Conservation (phyloP, 1,139 yeast genomes). For the Candida sojae region DNA sequence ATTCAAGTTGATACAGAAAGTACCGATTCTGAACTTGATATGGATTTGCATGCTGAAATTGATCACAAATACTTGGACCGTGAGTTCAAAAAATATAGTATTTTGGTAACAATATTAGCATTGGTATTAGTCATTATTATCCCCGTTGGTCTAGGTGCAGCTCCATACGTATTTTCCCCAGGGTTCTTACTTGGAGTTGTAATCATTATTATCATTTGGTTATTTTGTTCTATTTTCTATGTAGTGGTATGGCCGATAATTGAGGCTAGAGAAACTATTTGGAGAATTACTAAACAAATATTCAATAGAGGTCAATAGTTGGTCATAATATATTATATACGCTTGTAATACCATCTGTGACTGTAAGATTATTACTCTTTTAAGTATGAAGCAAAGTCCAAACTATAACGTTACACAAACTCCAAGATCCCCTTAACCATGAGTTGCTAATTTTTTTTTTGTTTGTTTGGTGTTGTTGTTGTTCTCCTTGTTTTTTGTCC, state of each 20-base stretch:
- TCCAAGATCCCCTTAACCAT: too few species aligned
- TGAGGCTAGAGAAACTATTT: slow-evolving; percentile 17
- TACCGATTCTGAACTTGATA: slow-evolving; percentile 11
- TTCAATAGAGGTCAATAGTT: not conserved
- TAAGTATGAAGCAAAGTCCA: too few species aligned
- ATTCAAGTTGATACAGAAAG: slow-evolving; percentile 6
- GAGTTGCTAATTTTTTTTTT: not conserved
- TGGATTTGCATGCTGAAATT: slow-evolving; percentile 12
- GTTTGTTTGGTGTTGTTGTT: not conserved
- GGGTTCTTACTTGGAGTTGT: slow-evolving; percentile 20
- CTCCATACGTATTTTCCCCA: slow-evolving; percentile 20
- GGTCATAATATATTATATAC: too few species aligned
- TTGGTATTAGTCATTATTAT: slow-evolving; percentile 17
- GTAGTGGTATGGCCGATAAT: slow-evolving; percentile 19
- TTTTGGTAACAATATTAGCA: slow-evolving; percentile 17
- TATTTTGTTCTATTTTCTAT: slow-evolving; percentile 18
- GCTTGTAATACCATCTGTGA: too few species aligned
- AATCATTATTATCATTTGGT: slow-evolving; percentile 20
- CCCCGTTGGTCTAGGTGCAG: slow-evolving; percentile 19
- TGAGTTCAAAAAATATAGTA: slow-evolving; percentile 22
- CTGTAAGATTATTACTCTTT: too few species aligned
- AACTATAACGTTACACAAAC: too few species aligned
- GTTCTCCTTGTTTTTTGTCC: not conserved
- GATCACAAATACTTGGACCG: slow-evolving; percentile 17
- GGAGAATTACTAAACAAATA: slow-evolving; percentile 9